Conservation (phyloP, 768 basidiomycete genomes). For the Steccherinum ochraceum region DNA sequence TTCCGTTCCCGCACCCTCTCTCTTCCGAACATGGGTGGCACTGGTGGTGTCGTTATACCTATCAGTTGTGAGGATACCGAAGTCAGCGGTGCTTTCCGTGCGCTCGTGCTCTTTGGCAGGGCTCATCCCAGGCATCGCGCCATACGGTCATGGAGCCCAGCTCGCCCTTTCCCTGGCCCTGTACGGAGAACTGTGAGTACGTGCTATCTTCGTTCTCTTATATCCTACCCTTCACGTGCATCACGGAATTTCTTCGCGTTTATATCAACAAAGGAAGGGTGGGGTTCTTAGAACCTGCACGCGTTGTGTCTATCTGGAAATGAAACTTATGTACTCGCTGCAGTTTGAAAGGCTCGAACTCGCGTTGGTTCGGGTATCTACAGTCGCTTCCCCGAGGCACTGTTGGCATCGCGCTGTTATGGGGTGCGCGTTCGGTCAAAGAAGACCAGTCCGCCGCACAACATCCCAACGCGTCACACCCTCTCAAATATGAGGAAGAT, state of each 20-base stretch:
- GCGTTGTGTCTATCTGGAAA: not conserved
- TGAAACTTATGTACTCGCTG: not conserved
- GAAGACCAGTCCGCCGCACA: not conserved
- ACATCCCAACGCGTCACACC: not conserved
- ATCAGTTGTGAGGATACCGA: conserved; percentile 70
- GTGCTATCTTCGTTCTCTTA: conserved; percentile 1
- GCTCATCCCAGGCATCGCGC: conserved; percentile 32
- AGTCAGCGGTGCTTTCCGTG: conserved; percentile 53
- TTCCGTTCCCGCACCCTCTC: not conserved
- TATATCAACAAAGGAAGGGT: not conserved
- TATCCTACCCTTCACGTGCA: not conserved
- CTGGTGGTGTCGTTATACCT: too few relatives aligned
- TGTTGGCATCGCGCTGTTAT: conserved; percentile 59
- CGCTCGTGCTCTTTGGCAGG: conserved; percentile 37
- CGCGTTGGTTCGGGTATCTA: conserved; percentile 62
- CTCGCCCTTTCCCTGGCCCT: conserved; percentile 58
- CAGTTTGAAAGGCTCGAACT: conserved; percentile 43
- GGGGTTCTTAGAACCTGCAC: conserved; percentile 1
- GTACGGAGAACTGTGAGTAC: conserved; percentile 57
- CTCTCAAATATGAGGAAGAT: conserved; percentile 14
- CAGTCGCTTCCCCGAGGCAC: conserved; percentile 49
- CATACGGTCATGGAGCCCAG: conserved; percentile 53
- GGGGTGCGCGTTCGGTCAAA: conserved; percentile 35
- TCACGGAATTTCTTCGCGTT: not conserved
- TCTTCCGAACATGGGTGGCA: not conserved